Evolutionary conservation across 2,329 filamentous ascomycete genomes (phyloP), one percentile per base, ranked within the genome.

Genomic region (Neonectria magnoliae): DNA sequence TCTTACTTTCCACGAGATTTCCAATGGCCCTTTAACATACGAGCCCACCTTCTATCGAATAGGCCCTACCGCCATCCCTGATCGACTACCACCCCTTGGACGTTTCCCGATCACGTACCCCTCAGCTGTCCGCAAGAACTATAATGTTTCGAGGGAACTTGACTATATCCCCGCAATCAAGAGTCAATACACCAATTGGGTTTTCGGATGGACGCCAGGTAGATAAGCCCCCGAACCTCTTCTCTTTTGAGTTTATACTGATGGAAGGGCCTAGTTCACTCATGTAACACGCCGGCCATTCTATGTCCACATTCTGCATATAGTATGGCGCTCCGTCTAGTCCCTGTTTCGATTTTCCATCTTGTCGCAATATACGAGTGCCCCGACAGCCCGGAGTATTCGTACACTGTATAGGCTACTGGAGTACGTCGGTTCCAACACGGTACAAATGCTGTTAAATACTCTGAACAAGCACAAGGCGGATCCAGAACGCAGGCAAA

Each of bases 391-490:
- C 13, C 62, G 51, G 11, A 6, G 27, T n/a, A 11, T 72, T 16
- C 25, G 11, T 25, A 60, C 61, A 4, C 65, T 69, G 1, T 73
- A 73, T 36, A 66, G 73, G 65, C 67, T 73, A 5, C 51, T 71
- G 10, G 72, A 74, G 57, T 59, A 72, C 41, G 70, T 73, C 31
- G 62, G 62, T 20, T 60, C 71, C 36, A 60, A 71, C 7, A 65
- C 56, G 6, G 70, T 68, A 13, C 31, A 62, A 29, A 71, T 73
- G 68, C 69, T 75, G 16, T 73, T 68, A 14, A 18, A 22, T n/a
- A 69, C 68, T 4, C 71, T 65, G 72, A 38, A 60, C 10, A 20
- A 60, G 31, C 65, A 71, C 18, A 45, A 33, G 22, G 18, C 44
- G 5, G 67, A 72, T 45, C 7, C 33, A 9, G 50, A 60, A 11